Evolutionary conservation across 2,329 filamentous ascomycete genomes (phyloP).

Genomic region (Calonectria leucothoes): DNA sequence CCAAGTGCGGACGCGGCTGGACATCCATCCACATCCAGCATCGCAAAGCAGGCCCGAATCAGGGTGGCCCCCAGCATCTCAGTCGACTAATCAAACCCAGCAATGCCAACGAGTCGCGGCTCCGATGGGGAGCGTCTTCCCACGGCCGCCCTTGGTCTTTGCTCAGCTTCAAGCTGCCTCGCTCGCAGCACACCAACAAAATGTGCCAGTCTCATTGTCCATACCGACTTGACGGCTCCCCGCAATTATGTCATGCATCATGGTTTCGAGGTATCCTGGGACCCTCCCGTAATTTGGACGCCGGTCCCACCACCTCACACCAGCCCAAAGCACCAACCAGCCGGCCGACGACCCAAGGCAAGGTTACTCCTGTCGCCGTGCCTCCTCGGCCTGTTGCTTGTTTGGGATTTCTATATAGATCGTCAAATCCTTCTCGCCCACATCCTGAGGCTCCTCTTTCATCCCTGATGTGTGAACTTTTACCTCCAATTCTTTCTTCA

Average conservation of each 20-base stretch:
- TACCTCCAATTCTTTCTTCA: slow-evolving; percentile 34
- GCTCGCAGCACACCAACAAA: slow-evolving; percentile 16
- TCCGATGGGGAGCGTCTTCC: slow-evolving; percentile 28
- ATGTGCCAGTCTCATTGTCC: slow-evolving; percentile 29
- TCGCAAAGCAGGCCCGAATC: slow-evolving; percentile 39
- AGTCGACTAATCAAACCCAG: slow-evolving; percentile 31
- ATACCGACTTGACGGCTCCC: slow-evolving; percentile 41
- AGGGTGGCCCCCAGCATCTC: slow-evolving; percentile 39
- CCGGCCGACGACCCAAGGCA: slow-evolving; percentile 28
- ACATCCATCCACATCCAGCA: slow-evolving; percentile 31
- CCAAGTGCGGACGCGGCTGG: slow-evolving; percentile 32
- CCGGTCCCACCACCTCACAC: slow-evolving; percentile 42
- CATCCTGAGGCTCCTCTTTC: slow-evolving; percentile 35
- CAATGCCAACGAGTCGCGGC: slow-evolving; percentile 22
- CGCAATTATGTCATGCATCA: slow-evolving; percentile 62
- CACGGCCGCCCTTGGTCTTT: slow-evolving; percentile 38
- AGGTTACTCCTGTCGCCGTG: slow-evolving; percentile 28
- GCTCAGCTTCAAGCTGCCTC: slow-evolving; percentile 30
- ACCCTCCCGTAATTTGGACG: slow-evolving; percentile 49
- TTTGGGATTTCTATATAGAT: slow-evolving; percentile 42
- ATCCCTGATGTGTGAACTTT: slow-evolving; percentile 42
- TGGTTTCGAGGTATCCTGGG: slow-evolving; percentile 49
- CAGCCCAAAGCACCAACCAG: slow-evolving; percentile 31
- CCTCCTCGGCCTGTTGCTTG: slow-evolving; percentile 28
- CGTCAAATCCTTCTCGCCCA: slow-evolving; percentile 38